phyloP scores from a whole-genome alignment of 139 green algal species.

The Deuterostichococcus epilithicus region DNA sequence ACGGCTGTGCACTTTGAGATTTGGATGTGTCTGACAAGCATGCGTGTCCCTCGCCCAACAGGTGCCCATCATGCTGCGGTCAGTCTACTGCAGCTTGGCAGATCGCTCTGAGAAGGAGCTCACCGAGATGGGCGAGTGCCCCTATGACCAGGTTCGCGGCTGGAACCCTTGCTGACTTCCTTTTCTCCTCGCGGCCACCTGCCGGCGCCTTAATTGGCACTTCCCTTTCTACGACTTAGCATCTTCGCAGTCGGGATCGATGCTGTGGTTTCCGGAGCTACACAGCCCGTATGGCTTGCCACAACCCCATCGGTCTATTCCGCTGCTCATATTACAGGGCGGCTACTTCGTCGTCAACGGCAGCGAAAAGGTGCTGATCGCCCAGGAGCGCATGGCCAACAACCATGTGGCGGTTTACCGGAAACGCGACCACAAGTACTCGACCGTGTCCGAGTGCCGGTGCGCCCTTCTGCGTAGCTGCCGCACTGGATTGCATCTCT shows the following conservation, averaged over 20 bases:
- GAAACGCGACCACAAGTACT: conserved; percentile 95
- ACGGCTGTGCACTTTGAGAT: too few species aligned
- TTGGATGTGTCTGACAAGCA: too few species aligned
- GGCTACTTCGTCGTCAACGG: conserved; percentile 99
- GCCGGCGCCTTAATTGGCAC: too few species aligned
- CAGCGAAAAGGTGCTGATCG: conserved; percentile 98
- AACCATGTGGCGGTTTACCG: conserved; percentile 99
- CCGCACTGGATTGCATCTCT: too few species aligned
- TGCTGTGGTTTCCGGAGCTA: too few species aligned
- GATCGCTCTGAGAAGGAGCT: conserved; percentile 79
- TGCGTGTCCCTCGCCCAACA: too few species aligned
- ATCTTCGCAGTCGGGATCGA: too few species aligned
- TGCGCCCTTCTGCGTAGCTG: conserved; percentile 12
- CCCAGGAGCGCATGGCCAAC: conserved; percentile 93
- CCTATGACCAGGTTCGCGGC: conserved; percentile 76
- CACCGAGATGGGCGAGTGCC: conserved; percentile 90
- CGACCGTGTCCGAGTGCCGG: conserved; percentile 77
- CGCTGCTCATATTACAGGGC: conserved; percentile 43
- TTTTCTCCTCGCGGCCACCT: neutral
- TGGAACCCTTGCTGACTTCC: neutral
- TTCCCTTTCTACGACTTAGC: too few species aligned
- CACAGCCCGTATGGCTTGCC: neutral
- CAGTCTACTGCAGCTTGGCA: conserved; percentile 85
- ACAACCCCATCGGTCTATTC: neutral
- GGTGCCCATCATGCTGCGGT: conserved; percentile 98